Percentiles rank a stretch among this genome's conserved stretches.
These are phyloP conservation scores for Penstemon eatonii DNA, from an alignment of 257 asterid genomes.

Conservation along the genomic window DNA sequence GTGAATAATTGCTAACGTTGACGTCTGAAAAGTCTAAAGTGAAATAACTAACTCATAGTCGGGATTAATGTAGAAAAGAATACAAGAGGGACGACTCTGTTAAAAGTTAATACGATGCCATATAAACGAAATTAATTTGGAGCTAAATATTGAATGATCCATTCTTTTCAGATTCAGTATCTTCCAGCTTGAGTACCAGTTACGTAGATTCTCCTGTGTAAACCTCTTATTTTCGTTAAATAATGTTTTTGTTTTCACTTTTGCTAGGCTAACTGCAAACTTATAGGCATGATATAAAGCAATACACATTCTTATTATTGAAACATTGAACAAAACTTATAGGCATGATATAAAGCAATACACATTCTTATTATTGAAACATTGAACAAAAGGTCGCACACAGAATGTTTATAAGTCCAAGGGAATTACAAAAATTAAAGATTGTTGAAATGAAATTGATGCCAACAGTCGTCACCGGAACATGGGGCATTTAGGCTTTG, in stretches of 20 bases:
- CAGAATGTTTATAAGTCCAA: neutral
- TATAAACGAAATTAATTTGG: neutral
- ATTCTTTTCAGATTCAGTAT: conserved; percentile 31
- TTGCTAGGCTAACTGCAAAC: neutral
- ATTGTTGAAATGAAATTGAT: neutral
- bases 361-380: too few species aligned
- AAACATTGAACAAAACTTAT: neutral
- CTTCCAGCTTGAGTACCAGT: neutral
- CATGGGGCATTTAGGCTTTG: conserved; percentile 26
- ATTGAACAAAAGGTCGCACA: neutral
- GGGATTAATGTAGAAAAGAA: too few species aligned
- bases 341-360: too few species aligned
- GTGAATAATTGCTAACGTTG: too few species aligned
- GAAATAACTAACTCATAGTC: too few species aligned
- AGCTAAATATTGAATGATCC: conserved; percentile 44
- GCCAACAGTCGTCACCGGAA: neutral
- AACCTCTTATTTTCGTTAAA: too few species aligned
- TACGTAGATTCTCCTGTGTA: neutral
- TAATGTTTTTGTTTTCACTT: neutral
- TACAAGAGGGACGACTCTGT: too few species aligned
- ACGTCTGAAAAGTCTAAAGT: too few species aligned
- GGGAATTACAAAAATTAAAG: neutral
- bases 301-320: neutral
- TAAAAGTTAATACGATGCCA: too few species aligned
- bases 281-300: neutral